These are phyloP conservation scores for Hypomyces rosellus DNA, from an alignment of 2,329 filamentous ascomycete genomes.

Conservation along the genomic window DNA sequence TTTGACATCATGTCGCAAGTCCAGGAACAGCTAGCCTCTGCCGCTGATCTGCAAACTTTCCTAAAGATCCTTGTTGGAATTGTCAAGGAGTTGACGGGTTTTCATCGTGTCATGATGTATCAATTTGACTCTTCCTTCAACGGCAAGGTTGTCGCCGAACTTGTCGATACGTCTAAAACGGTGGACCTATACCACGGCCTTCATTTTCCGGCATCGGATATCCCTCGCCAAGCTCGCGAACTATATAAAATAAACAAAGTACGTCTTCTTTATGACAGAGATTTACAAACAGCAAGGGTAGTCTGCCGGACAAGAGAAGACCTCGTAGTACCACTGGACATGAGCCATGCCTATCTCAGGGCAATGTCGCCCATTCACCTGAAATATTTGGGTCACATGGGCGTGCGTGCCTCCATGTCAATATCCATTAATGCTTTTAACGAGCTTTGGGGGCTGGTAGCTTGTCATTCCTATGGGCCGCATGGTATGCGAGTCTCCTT, in stretches of 20 bases:
- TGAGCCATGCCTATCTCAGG: constrained; percentile 77
- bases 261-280: constrained; percentile 77
- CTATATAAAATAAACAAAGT: constrained; percentile 88
- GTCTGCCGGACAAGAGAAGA: constrained; percentile 73
- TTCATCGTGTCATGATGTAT: constrained; percentile 89
- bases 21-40: constrained; percentile 75
- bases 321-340: constrained; percentile 67
- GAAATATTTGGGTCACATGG: constrained; percentile 85
- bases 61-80: constrained; percentile 79
- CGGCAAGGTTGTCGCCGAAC: constrained; percentile 78
- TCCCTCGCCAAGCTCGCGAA: constrained; percentile 78
- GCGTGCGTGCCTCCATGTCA: constrained; percentile 88
- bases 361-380: constrained; percentile 88
- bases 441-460: constrained; percentile 82
- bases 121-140: constrained; percentile 82
- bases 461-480: constrained; percentile 73
- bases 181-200: constrained; percentile 81
- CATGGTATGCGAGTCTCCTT: constrained; percentile 87
- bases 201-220: constrained; percentile 84
- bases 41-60: constrained; percentile 63
- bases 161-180: constrained; percentile 73
- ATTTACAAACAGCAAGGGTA: constrained; percentile 70
- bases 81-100: constrained; percentile 82
- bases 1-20: constrained; percentile 91
- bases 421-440: constrained; percentile 84